Percentiles rank a stretch among this genome's conserved stretches.
These are phyloP conservation scores for Ramularia collo-cygni DNA, from an alignment of 2,329 filamentous ascomycete species.

Conservation along the genomic window DNA sequence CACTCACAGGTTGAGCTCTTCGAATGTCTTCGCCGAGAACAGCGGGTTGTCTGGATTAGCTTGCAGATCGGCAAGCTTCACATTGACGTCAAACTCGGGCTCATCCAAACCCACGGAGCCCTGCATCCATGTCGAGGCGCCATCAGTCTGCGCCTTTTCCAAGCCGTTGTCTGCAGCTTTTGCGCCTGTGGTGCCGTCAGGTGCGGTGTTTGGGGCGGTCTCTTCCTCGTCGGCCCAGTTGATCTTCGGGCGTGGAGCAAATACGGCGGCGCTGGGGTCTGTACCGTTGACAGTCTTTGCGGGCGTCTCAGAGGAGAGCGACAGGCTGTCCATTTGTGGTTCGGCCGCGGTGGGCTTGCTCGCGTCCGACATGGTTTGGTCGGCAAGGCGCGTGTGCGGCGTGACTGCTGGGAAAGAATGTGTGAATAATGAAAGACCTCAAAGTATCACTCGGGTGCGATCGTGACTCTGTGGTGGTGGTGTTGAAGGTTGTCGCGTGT, in stretches of 20 bases:
- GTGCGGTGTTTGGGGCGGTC: constrained; percentile 11
- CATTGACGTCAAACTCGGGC: constrained; percentile 79
- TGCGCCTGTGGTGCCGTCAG: constrained; percentile 21
- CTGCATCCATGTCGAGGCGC: constrained; percentile 35
- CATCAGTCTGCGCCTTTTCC: constrained; percentile 35
- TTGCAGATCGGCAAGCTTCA: constrained; percentile 86
- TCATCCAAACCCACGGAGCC: constrained; percentile 50
- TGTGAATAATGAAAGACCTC: too few relatives aligned
- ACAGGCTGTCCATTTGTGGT: constrained; percentile 17
- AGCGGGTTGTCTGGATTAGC: constrained; percentile 80
- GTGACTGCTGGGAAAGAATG: too few relatives aligned
- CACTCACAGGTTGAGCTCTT: constrained; percentile 79
- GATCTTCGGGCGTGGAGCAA: constrained; percentile 19
- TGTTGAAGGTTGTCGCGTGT: not conserved
- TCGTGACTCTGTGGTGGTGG: too few relatives aligned
- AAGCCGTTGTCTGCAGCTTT: constrained; percentile 10
- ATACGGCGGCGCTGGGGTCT: constrained; percentile 11
- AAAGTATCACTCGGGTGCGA: too few relatives aligned
- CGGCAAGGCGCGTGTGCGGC: not conserved
- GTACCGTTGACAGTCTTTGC: constrained; percentile 13
- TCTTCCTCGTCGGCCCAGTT: constrained; percentile 31
- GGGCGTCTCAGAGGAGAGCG: constrained; percentile 19
- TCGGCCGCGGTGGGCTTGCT: constrained; percentile 15
- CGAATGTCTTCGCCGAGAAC: constrained; percentile 75
- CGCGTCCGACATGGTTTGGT: constrained; percentile 14